phyloP scores from a whole-genome alignment of 305 asterid species.

The Vinca major region DNA sequence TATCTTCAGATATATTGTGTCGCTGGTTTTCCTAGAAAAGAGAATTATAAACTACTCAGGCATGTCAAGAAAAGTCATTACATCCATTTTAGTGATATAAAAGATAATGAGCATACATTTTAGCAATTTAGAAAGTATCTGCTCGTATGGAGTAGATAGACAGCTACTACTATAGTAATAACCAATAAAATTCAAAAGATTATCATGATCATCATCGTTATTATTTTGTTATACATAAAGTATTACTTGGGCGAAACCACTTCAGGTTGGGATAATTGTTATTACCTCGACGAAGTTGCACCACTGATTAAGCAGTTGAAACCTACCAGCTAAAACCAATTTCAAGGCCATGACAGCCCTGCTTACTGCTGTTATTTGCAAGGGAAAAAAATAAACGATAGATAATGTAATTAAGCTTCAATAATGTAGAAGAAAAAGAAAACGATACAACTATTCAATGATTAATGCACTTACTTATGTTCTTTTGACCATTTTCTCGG shows the following conservation, averaged over 20 bases:
- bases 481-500: conserved; percentile 92
- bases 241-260: neutral
- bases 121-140: neutral
- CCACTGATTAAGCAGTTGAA: conserved; percentile 82
- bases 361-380: conserved; percentile 95
- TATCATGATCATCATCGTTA: too few relatives aligned
- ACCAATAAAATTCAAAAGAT: neutral
- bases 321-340: conserved; percentile 79
- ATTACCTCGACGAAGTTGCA: conserved; percentile 82
- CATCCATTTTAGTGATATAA: neutral
- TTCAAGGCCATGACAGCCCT: conserved; percentile 87
- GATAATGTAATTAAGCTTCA: neutral
- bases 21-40: conserved; percentile 62
- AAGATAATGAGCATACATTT: neutral
- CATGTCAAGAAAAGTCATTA: conserved; percentile 3
- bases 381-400: too few relatives aligned
- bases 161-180: neutral
- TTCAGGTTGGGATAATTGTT: neutral
- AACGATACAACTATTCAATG: neutral
- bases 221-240: too few relatives aligned
- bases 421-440: neutral
- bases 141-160: neutral
- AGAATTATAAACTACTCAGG: conserved; percentile 4
- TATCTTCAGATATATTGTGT: conserved; percentile 90
- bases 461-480: conserved; percentile 55